Percentiles rank a stretch among this genome's conserved stretches.
These are phyloP conservation scores for Tritrichomonas musculus DNA, from an alignment of 208 protist genomes.

Conservation along the genomic window DNA sequence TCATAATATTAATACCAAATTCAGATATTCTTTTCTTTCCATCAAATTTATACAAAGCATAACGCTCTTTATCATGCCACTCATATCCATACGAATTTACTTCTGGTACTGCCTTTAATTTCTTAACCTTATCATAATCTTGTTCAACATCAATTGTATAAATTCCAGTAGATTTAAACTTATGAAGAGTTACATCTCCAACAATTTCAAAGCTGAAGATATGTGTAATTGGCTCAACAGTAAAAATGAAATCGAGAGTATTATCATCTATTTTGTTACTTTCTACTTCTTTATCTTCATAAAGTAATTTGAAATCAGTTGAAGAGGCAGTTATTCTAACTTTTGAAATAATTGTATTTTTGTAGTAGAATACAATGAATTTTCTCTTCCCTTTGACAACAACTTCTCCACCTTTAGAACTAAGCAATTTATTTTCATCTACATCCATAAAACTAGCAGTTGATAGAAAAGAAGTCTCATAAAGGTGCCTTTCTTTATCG, in stretches of 20 bases:
- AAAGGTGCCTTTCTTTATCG: too few species aligned
- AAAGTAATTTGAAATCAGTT: too few species aligned
- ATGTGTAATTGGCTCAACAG: not conserved
- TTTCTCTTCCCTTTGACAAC: too few species aligned
- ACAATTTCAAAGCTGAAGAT: not conserved
- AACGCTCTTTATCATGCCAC: not conserved
- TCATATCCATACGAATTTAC: not conserved
- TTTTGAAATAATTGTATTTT: not conserved
- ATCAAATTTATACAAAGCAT: not conserved
- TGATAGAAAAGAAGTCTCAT: too few species aligned
- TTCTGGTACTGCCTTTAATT: not conserved
- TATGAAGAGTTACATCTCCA: not conserved
- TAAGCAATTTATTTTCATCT: too few species aligned
- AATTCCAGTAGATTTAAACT: not conserved
- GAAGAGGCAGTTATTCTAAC: not conserved
- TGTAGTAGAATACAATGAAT: too few species aligned
- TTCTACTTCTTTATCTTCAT: not conserved
- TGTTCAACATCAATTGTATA: not conserved
- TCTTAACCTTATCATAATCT: not conserved
- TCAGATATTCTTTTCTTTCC: not conserved
- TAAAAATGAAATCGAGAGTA: not conserved
- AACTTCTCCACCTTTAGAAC: too few species aligned
- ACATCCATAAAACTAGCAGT: too few species aligned
- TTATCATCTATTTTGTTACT: not conserved
- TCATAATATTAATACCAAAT: not conserved